phyloP scores from a whole-genome alignment of 202 grass and related monocot species.

The Dendrocalamus latiflorus region DNA sequence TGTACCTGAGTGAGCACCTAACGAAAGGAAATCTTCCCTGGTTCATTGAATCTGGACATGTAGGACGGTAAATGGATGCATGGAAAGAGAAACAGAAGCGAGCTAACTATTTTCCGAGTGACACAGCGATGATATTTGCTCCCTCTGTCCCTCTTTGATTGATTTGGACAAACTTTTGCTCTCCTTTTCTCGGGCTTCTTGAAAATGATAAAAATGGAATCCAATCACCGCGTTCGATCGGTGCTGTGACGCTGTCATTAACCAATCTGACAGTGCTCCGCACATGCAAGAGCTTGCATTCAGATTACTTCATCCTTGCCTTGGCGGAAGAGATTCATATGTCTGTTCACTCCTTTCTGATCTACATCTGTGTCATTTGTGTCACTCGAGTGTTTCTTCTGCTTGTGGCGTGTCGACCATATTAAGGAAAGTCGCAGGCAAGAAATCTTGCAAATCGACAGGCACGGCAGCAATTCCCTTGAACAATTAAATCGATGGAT shows the following conservation, averaged over 20 bases:
- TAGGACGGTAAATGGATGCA: neutral
- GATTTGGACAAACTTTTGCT: neutral
- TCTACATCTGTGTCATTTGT: no score
- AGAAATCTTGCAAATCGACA: no score
- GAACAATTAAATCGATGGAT: no score
- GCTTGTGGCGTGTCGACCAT: no score
- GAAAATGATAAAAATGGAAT: neutral
- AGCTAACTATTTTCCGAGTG: neutral
- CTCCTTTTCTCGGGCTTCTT: neutral
- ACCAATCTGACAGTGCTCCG: neutral
- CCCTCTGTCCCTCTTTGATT: neutral
- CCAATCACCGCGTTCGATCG: neutral
- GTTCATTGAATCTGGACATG: conserved; percentile 48
- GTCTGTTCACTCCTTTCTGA: no score
- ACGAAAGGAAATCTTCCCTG: neutral
- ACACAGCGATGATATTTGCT: neutral
- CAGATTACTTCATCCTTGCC: neutral
- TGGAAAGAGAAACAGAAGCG: neutral
- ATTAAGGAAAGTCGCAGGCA: no score
- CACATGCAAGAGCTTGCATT: neutral
- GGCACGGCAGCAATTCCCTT: no score
- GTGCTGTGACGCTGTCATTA: neutral
- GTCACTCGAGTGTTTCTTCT: no score
- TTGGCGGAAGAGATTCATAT: neutral
- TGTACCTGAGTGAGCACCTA: neutral